A percentile compares a stretch with the other conserved stretches of the same genome.
These are phyloP conservation scores for Begonia masoniana DNA, from an alignment of 306 rosid species.

Conservation along the genomic window DNA sequence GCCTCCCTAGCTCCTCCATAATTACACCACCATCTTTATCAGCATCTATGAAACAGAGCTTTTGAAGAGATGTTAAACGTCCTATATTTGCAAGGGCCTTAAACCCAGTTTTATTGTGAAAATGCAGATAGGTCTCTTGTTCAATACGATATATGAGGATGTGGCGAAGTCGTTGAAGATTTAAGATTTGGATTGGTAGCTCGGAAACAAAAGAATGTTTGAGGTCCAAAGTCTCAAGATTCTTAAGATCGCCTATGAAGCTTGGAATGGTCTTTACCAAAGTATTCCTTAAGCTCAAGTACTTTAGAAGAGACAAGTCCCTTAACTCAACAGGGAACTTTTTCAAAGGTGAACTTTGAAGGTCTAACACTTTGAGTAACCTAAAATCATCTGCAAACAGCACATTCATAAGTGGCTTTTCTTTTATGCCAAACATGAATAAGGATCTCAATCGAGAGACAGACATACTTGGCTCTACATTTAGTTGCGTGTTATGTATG, in stretches of 20 bases:
- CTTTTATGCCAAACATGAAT: no score
- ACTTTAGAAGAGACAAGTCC: slow-evolving; percentile 16
- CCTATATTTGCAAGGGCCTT: background rate
- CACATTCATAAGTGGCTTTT: no score
- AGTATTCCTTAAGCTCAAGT: slow-evolving; percentile 21
- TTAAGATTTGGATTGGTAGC: slow-evolving; percentile 17
- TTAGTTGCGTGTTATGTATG: no score
- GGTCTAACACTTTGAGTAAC: slow-evolving; percentile 24
- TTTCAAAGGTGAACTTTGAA: slow-evolving; percentile 10
- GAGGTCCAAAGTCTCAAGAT: slow-evolving; percentile 27
- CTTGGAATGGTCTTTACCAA: slow-evolving; percentile 12
- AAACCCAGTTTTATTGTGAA: background rate
- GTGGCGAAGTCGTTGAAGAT: slow-evolving; percentile 20
- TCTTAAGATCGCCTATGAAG: slow-evolving; percentile 12
- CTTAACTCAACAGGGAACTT: slow-evolving; percentile 10
- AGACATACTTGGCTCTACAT: no score
- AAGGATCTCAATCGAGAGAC: no score
- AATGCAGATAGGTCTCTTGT: background rate
- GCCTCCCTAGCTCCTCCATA: slow-evolving; percentile 11
- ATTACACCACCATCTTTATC: background rate
- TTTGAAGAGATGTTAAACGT: background rate
- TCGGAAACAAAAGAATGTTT: slow-evolving; percentile 13
- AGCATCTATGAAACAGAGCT: background rate
- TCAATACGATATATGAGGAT: background rate
- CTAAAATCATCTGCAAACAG: no score